phyloP scores from a whole-genome alignment of 148 eudicot genomes.

The Vaccinium darrowii region DNA sequence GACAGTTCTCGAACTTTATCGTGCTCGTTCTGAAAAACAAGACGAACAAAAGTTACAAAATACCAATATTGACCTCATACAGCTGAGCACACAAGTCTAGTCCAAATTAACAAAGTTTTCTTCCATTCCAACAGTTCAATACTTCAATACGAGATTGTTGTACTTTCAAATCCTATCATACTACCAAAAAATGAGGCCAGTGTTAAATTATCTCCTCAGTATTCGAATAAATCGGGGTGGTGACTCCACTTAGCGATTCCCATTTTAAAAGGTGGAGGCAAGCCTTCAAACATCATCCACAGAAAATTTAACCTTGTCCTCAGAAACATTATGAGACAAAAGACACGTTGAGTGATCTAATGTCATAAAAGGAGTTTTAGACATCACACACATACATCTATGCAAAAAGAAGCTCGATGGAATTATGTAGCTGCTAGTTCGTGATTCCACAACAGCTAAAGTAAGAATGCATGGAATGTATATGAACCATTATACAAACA shows the following conservation, averaged over 20 bases:
- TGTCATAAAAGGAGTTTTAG: not conserved
- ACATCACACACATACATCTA: not conserved
- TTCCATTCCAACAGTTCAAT: not conserved
- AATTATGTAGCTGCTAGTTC: no score
- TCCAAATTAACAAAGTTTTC: not conserved
- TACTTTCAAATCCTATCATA: not conserved
- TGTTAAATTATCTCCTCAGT: not conserved
- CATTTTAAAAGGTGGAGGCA: not conserved
- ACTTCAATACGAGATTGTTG: not conserved
- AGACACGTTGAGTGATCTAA: no score
- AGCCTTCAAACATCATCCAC: not conserved
- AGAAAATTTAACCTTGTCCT: not conserved
- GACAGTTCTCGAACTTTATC: conserved; percentile 84
- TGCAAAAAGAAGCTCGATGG: no score
- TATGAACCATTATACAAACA: no score
- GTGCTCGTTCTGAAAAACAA: conserved; percentile 65
- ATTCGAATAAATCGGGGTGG: not conserved
- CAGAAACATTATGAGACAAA: no score
- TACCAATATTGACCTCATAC: not conserved
- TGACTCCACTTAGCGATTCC: not conserved
- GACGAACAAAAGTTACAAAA: not conserved
- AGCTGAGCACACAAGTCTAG: not conserved
- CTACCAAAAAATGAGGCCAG: not conserved
- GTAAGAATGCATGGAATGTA: no score
- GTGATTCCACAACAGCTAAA: no score